Evolutionary conservation across 2,329 filamentous ascomycete species (phyloP), one percentile per base, ranked within the genome.

Genomic region (Botrytis paeoniae): DNA sequence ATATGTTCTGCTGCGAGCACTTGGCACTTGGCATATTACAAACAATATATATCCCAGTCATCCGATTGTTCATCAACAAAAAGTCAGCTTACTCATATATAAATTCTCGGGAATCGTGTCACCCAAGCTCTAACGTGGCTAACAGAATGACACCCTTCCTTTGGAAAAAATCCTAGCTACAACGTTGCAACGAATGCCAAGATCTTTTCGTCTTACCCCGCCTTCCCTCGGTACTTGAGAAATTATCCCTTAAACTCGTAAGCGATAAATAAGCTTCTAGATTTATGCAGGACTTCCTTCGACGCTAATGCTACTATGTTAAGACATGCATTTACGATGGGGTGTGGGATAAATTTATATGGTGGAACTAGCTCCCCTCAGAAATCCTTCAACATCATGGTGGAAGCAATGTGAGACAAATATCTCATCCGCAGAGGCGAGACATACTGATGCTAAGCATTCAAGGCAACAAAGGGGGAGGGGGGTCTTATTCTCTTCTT

Each of bases 71-170:
- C n/a, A 54, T 54, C 51, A 54, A 32, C 51, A 2, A 29, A 57
- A 64, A 64, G 20, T 66, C 64, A 66, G 64, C 64, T 66, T 69
- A 69, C 48, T 68, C 35, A 54, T 41, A 68, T 16, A 3, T 41
- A 29, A 20, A 39, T 54, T 5, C 9, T 35, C 32, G 45, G 14
- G 16, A 29, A 39, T 39, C 32, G 16, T 43, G 1, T 25, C 32
- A 10, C 18, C 4, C 18, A 25, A 14, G 9, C 29, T 63, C 1
- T 35, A 18, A 14, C 1, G 9, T 32, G 20, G 41, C 29, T 14
- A 14, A 22, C 6, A 45, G 12, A 18, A 32, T 64, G 39, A 22
- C 3, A 41, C n/a, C 20, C 10, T 41, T 41, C 9, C 14, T 20
- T 12, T 18, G 5, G 5, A 10, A 20, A 29, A 2, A 41, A 41